Evolutionary conservation across 257 asterid genomes (phyloP).

Genomic region (Solanum chaucha): DNA sequence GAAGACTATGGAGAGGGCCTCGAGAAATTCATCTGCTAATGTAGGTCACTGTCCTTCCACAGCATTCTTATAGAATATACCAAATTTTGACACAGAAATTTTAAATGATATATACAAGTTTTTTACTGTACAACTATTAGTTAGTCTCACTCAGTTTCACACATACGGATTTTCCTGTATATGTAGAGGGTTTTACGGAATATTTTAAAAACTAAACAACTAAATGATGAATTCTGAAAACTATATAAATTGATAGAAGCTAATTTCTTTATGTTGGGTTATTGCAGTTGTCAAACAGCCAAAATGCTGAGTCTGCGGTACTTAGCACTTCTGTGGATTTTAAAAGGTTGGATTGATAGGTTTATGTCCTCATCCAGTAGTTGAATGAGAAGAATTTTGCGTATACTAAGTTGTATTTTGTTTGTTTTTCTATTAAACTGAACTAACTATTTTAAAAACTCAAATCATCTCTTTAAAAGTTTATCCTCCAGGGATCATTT

Average conservation of each 20-base stretch:
- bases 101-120: not conserved
- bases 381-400: not conserved
- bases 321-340: constrained; percentile 11
- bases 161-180: not conserved
- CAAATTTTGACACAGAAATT: not conserved
- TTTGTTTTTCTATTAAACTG: not conserved
- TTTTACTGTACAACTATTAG: not conserved
- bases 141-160: not conserved
- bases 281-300: constrained; percentile 17
- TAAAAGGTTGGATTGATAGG: constrained; percentile 20
- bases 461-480: not conserved
- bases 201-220: not conserved
- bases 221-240: not conserved
- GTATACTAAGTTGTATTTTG: not conserved
- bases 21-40: constrained; percentile 33
- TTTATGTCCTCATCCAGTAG: not conserved
- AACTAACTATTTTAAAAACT: not conserved
- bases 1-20: constrained; percentile 52
- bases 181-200: not conserved
- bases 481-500: not conserved
- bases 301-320: not conserved
- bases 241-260: not conserved
- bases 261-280: not conserved
- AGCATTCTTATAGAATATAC: not conserved
- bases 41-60: constrained; percentile 16